Conservation (phyloP, 1,284 basidiomycete genomes). For the Microbotryum scabiosae region DNA sequence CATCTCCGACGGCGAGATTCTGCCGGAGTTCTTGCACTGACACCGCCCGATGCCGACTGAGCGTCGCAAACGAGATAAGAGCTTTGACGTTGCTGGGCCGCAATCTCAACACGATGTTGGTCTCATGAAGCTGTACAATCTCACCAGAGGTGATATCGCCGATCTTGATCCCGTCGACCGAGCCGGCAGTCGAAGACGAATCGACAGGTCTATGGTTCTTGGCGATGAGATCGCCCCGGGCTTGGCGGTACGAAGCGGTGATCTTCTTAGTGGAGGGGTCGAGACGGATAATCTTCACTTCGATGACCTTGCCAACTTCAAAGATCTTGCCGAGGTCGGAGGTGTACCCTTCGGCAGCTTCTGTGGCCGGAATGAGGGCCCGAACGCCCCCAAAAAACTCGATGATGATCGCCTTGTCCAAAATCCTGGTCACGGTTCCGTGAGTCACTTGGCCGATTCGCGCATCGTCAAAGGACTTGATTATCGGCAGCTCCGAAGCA, state of each 20-base stretch:
- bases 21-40: conserved; percentile 62
- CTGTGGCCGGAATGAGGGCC: conserved; percentile 69
- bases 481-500: conserved; percentile 62
- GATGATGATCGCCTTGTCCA: conserved; percentile 68
- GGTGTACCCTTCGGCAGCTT: conserved; percentile 63
- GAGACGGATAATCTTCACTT: conserved; percentile 72
- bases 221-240: conserved; percentile 41
- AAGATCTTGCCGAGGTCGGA: conserved; percentile 61
- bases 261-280: conserved; percentile 59
- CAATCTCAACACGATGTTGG: conserved; percentile 67
- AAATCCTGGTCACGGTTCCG: conserved; percentile 72
- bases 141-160: conserved; percentile 63
- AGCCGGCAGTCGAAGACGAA: conserved; percentile 5
- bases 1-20: conserved; percentile 59
- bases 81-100: conserved; percentile 65
- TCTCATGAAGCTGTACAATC: conserved; percentile 70
- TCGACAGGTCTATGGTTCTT: not conserved
- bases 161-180: conserved; percentile 45
- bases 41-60: conserved; percentile 69
- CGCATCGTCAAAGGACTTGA: conserved; percentile 60
- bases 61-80: conserved; percentile 72
- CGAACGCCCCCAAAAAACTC: conserved; percentile 87
- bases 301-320: conserved; percentile 70
- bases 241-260: conserved; percentile 80
- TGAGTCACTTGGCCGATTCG: conserved; percentile 66